Conservation (phyloP, 1,139 yeast species). For the Pichia sp. region DNA sequence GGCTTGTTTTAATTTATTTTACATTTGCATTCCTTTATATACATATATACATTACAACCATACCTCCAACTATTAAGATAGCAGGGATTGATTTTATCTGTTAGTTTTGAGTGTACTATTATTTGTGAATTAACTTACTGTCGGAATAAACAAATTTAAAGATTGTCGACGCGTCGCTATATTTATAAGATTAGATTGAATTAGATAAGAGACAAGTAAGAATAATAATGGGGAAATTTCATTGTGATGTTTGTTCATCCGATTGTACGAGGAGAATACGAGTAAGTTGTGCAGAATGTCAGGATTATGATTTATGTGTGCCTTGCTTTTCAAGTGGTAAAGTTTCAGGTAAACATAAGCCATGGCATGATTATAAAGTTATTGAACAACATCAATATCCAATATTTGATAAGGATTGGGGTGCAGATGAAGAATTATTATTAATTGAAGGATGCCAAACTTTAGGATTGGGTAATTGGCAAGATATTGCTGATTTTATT, state of each 20-base stretch:
- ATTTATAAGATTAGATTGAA: not conserved
- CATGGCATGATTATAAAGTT: slow-evolving; percentile 87
- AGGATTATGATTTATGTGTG: slow-evolving; percentile 92
- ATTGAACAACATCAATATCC: slow-evolving; percentile 96
- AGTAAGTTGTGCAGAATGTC: slow-evolving; percentile 84
- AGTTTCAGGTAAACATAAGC: slow-evolving; percentile 78
- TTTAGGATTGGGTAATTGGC: slow-evolving; percentile 94
- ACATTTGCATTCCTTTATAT: not conserved
- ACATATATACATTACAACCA: not conserved
- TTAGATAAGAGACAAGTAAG: not conserved
- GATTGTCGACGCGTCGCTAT: slow-evolving; percentile 1
- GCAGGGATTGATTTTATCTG: not conserved
- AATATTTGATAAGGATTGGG: slow-evolving; percentile 87
- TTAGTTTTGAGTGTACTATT: not conserved
- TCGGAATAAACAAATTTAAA: too few relatives aligned
- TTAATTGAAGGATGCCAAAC: slow-evolving; percentile 87
- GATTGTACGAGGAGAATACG: slow-evolving; percentile 92
- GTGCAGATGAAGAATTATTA: slow-evolving; percentile 92
- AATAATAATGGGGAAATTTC: slow-evolving; percentile 47
- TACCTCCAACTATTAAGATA: not conserved
- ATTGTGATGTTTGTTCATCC: slow-evolving; percentile 91
- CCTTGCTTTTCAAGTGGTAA: slow-evolving; percentile 90
- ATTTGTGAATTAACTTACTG: not conserved
- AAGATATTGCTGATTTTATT: slow-evolving; percentile 89
- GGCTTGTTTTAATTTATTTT: not conserved